Evolutionary conservation across 2,329 filamentous ascomycete genomes (phyloP).

Genomic region (Pseudomassariella vexata): DNA sequence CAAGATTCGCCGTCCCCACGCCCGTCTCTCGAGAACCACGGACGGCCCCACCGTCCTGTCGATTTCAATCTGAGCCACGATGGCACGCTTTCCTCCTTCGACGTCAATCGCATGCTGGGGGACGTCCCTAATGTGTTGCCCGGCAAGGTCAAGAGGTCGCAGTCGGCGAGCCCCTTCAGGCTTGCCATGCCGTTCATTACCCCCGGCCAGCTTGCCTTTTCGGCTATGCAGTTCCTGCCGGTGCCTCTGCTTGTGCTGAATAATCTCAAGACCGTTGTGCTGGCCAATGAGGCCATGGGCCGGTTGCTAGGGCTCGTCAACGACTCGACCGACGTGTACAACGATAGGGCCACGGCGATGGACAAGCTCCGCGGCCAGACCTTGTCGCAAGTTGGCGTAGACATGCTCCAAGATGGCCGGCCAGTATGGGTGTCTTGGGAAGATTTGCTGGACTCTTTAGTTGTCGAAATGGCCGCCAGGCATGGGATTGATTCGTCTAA

Average conservation of each 20-base stretch:
- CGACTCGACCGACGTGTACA: conserved; percentile 30
- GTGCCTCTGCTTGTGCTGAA: conserved; percentile 66
- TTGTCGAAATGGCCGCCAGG: conserved; percentile 32
- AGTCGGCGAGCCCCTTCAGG: conserved; percentile 28
- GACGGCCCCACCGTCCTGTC: too few species aligned
- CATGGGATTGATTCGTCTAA: conserved; percentile 8
- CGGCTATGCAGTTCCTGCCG: conserved; percentile 68
- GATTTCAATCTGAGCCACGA: conserved; percentile 2
- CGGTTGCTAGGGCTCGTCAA: conserved; percentile 56
- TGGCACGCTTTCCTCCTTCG: conserved; percentile 1
- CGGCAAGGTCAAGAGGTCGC: conserved; percentile 14
- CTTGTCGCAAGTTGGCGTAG: conserved; percentile 65
- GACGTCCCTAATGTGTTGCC: conserved; percentile 5
- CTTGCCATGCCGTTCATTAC: conserved; percentile 41
- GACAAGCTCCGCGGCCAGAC: conserved; percentile 61
- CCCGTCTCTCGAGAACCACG: too few species aligned
- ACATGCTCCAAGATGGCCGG: conserved; percentile 63
- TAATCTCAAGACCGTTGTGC: conserved; percentile 60
- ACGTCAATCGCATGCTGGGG: conserved; percentile 6
- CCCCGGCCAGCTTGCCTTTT: conserved; percentile 54
- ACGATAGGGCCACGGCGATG: conserved; percentile 38
- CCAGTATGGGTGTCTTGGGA: conserved; percentile 57
- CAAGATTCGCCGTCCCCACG: too few species aligned
- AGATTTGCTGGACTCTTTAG: conserved; percentile 49
- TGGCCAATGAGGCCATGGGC: conserved; percentile 73